These are phyloP conservation scores for Andrographis paniculata DNA, from an alignment of 305 asterid genomes.

Conservation along the genomic window DNA sequence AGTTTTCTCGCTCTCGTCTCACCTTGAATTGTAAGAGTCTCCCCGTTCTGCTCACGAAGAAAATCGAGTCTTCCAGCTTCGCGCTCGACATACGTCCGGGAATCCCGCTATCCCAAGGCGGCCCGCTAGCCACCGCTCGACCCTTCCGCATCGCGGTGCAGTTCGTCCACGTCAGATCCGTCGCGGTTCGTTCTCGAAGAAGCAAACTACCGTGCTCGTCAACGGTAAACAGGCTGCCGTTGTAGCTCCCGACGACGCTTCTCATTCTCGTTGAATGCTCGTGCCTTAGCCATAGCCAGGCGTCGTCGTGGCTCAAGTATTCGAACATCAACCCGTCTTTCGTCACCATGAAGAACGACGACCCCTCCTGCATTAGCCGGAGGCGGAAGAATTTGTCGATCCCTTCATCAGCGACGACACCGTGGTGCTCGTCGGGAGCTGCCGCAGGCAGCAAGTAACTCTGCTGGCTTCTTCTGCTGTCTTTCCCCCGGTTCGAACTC, in stretches of 20 bases:
- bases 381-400: constrained; percentile 38
- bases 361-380: constrained; percentile 56
- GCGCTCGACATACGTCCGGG: constrained; percentile 41
- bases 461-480: constrained; percentile 36
- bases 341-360: constrained; percentile 61
- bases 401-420: constrained; percentile 17
- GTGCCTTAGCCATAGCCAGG: constrained; percentile 81
- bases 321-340: constrained; percentile 46
- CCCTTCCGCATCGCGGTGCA: constrained; percentile 79
- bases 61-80: constrained; percentile 52
- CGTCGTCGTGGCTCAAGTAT: constrained; percentile 50
- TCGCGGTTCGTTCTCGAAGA: constrained; percentile 53
- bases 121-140: constrained; percentile 52
- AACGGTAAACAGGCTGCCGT: constrained; percentile 65
- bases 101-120: constrained; percentile 73
- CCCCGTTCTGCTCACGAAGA: constrained; percentile 66
- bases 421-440: constrained; percentile 23
- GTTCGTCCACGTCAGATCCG: constrained; percentile 61
- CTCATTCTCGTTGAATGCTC: constrained; percentile 43
- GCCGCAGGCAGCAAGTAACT: constrained; percentile 35
- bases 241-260: constrained; percentile 68
- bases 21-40: constrained; percentile 59
- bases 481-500: constrained; percentile 49
- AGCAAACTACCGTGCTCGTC: constrained; percentile 67
- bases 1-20: no score